These are phyloP conservation scores for Penicillium sp. DNA, from an alignment of 2,329 filamentous ascomycete genomes.

Conservation along the genomic window DNA sequence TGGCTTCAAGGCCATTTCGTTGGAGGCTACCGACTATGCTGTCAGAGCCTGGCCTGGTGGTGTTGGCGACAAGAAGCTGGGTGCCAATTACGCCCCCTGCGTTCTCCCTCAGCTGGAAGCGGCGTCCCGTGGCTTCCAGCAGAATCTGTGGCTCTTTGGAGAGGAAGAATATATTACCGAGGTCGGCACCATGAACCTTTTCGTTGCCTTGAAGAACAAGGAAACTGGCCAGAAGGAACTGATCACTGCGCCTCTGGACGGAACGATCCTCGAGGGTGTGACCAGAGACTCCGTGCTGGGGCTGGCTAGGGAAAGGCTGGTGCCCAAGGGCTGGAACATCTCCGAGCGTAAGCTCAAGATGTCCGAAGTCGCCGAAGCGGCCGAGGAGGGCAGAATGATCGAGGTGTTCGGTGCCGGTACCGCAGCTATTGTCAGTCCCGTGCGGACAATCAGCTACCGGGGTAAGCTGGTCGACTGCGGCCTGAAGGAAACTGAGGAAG, in stretches of 20 bases:
- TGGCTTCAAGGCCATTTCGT: conserved; percentile 90
- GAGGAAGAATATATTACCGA: conserved; percentile 94
- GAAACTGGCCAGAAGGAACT: conserved; percentile 84
- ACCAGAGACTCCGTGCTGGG: conserved; percentile 83
- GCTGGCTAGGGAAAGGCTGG: conserved; percentile 74
- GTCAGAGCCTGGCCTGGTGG: conserved; percentile 96
- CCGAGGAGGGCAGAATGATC: conserved; percentile 72
- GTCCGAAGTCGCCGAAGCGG: conserved; percentile 70
- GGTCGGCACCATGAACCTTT: conserved; percentile 98
- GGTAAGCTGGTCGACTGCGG: conserved; percentile 75
- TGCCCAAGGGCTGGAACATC: conserved; percentile 80
- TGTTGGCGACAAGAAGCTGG: conserved; percentile 95
- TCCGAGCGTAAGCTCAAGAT: conserved; percentile 88
- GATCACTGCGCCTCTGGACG: conserved; percentile 84
- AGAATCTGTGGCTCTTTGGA: conserved; percentile 96
- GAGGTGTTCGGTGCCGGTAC: conserved; percentile 96
- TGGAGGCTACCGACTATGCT: conserved; percentile 93
- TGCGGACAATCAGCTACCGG: conserved; percentile 82
- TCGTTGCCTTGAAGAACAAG: conserved; percentile 74
- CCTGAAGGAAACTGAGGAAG: conserved; percentile 69
- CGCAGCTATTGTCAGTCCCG: conserved; percentile 84
- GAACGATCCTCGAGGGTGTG: conserved; percentile 91
- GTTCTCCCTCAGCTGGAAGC: conserved; percentile 93
- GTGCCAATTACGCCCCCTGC: conserved; percentile 98
- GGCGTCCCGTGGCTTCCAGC: conserved; percentile 83